phyloP scores from a whole-genome alignment of 31 red algal species.

The Porphyra umbilicalis region DNA sequence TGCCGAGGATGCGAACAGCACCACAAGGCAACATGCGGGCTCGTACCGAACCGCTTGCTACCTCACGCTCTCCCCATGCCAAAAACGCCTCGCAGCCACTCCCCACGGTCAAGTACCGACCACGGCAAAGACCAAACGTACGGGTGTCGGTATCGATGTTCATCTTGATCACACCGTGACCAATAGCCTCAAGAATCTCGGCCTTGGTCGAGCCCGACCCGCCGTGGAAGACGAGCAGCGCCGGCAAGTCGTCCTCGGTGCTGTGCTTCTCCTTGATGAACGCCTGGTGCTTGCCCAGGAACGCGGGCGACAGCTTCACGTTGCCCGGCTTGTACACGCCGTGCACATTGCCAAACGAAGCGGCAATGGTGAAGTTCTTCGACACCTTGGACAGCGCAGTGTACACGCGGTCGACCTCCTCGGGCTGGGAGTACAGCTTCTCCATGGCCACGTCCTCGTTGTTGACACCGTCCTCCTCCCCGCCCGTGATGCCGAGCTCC shows the following conservation, averaged over 20 bases:
- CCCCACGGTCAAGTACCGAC: not conserved
- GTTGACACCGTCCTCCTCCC: constrained; percentile 78
- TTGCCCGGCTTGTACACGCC: constrained; percentile 83
- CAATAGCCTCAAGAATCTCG: constrained; percentile 50
- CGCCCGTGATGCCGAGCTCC: constrained; percentile 73
- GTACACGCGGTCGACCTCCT: constrained; percentile 58
- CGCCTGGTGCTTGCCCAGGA: constrained; percentile 32
- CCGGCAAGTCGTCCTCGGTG: constrained; percentile 17
- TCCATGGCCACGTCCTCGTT: constrained; percentile 39
- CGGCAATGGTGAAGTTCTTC: constrained; percentile 59
- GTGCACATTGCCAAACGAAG: constrained; percentile 71
- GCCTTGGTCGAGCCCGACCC: constrained; percentile 40
- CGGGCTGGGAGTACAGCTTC: constrained; percentile 64
- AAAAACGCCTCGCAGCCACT: not conserved
- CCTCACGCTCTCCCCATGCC: not conserved
- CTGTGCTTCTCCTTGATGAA: constrained; percentile 46
- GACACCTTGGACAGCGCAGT: constrained; percentile 29
- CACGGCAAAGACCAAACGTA: not conserved
- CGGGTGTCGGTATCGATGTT: constrained; percentile 68
- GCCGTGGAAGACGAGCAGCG: constrained; percentile 49
- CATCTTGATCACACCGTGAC: constrained; percentile 66
- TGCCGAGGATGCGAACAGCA: no score
- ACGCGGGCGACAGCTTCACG: constrained; percentile 37
- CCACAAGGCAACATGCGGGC: no score
- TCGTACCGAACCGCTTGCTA: no score